Percentiles rank a stretch among this genome's conserved stretches.
These are phyloP conservation scores for Bretziella fagacearum DNA, from an alignment of 2,329 filamentous ascomycete species.

Conservation along the genomic window DNA sequence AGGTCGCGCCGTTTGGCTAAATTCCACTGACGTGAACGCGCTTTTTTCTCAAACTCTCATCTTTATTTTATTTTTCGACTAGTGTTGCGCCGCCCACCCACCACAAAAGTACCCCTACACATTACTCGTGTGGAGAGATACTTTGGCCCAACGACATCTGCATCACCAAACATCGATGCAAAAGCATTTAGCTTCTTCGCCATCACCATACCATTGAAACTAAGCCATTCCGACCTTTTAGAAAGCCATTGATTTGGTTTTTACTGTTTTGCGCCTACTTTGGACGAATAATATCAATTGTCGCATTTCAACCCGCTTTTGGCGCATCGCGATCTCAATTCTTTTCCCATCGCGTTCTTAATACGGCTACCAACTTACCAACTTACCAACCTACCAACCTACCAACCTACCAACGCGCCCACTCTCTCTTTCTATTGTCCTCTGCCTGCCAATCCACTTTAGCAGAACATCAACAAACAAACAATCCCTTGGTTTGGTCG, in stretches of 20 bases:
- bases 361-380: too few relatives aligned
- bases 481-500: too few relatives aligned
- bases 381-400: too few relatives aligned
- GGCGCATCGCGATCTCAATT: slow-evolving; percentile 7
- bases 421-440: too few relatives aligned
- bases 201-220: neutral
- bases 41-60: slow-evolving; percentile 14
- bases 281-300: neutral
- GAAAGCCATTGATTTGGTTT: slow-evolving; percentile 11
- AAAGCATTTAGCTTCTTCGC: neutral
- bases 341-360: too few relatives aligned
- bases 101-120: slow-evolving; percentile 11
- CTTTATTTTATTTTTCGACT: slow-evolving; percentile 12
- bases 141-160: slow-evolving; percentile 2
- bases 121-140: slow-evolving; percentile 12
- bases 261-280: neutral
- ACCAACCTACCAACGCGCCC: too few relatives aligned
- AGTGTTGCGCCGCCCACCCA: slow-evolving; percentile 10
- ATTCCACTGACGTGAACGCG: slow-evolving; percentile 16
- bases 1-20: slow-evolving; percentile 16
- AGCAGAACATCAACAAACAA: too few relatives aligned
- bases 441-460: too few relatives aligned
- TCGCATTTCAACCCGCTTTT: slow-evolving; percentile 1
- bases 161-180: neutral
- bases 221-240: neutral